These are phyloP conservation scores for Casuarina glauca DNA, from an alignment of 306 rosid genomes.

Conservation along the genomic window DNA sequence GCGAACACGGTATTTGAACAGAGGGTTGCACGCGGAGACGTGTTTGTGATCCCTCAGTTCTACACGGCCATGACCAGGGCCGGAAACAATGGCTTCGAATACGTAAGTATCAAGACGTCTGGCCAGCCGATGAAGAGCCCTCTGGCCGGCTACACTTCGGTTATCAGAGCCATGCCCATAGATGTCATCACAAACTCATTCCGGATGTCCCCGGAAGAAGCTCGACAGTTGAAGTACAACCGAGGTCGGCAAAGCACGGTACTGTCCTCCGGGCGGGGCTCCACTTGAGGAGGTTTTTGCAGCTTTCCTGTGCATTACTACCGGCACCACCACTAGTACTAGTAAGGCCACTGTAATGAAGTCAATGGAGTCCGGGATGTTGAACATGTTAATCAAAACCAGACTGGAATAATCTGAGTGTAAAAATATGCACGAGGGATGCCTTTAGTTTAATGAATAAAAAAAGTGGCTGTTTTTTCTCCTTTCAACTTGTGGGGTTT, in stretches of 20 bases:
- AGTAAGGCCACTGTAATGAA: slow-evolving; percentile 1
- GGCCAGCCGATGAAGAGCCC: slow-evolving; percentile 29
- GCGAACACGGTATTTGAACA: slow-evolving; percentile 20
- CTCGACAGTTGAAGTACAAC: slow-evolving; percentile 20
- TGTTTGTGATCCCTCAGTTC: slow-evolving; percentile 28
- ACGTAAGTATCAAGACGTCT: slow-evolving; percentile 23
- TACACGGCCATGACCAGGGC: not conserved
- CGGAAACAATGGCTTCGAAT: slow-evolving; percentile 25
- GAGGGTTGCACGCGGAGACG: slow-evolving; percentile 18
- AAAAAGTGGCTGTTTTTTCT: not conserved
- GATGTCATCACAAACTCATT: slow-evolving; percentile 20
- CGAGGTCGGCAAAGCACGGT: slow-evolving; percentile 25
- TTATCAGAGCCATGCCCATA: slow-evolving; percentile 17
- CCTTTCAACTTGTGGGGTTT: no score
- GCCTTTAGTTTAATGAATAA: not conserved
- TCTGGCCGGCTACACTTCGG: slow-evolving; percentile 27
- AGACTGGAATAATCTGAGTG: not conserved
- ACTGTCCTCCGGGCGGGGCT: slow-evolving; percentile 12
- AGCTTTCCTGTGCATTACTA: not conserved
- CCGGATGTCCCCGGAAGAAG: slow-evolving; percentile 21
- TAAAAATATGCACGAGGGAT: not conserved
- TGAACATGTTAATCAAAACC: not conserved
- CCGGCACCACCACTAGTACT: not conserved
- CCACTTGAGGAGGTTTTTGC: not conserved
- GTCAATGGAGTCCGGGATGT: not conserved